Evolutionary conservation across 768 basidiomycete species (phyloP).

Genomic region (Collybia nuda): DNA sequence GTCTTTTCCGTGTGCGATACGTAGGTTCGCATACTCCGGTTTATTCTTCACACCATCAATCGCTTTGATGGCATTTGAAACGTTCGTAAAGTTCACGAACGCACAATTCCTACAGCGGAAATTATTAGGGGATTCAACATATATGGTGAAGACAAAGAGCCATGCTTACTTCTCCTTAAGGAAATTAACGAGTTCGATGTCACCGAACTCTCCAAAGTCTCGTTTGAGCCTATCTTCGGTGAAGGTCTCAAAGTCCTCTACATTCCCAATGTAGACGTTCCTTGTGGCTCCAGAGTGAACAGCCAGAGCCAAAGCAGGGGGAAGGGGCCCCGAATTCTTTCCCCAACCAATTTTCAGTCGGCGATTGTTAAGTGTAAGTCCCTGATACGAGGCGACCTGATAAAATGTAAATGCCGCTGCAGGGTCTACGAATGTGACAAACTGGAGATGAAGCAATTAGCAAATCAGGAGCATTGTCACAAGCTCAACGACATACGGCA

Average conservation of each 20-base stretch:
- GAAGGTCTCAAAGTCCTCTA: slow-evolving; percentile 94
- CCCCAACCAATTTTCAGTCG: slow-evolving; percentile 98
- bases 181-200: slow-evolving; percentile 96
- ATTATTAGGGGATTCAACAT: neutral
- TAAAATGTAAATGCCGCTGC: slow-evolving; percentile 92
- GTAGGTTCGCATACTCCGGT: slow-evolving; percentile 84
- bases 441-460: slow-evolving; percentile 43
- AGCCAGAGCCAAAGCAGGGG: slow-evolving; percentile 80
- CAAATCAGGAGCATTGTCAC: neutral
- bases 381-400: slow-evolving; percentile 88
- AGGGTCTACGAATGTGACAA: slow-evolving; percentile 95
- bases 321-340: slow-evolving; percentile 88
- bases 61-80: slow-evolving; percentile 96
- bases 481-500: slow-evolving; percentile 56
- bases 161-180: slow-evolving; percentile 83
- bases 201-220: slow-evolving; percentile 95
- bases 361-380: slow-evolving; percentile 89
- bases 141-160: slow-evolving; percentile 2
- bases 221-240: slow-evolving; percentile 85
- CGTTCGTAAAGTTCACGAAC: slow-evolving; percentile 94
- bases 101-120: slow-evolving; percentile 74
- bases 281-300: slow-evolving; percentile 93
- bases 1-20: slow-evolving; percentile 95
- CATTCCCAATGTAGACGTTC: slow-evolving; percentile 95
- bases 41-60: slow-evolving; percentile 93